A percentile compares a stretch with the other conserved stretches of the same genome.
Evolutionary conservation across 805 yeast species (phyloP).

Genomic region (Grigorovia jiainica): DNA sequence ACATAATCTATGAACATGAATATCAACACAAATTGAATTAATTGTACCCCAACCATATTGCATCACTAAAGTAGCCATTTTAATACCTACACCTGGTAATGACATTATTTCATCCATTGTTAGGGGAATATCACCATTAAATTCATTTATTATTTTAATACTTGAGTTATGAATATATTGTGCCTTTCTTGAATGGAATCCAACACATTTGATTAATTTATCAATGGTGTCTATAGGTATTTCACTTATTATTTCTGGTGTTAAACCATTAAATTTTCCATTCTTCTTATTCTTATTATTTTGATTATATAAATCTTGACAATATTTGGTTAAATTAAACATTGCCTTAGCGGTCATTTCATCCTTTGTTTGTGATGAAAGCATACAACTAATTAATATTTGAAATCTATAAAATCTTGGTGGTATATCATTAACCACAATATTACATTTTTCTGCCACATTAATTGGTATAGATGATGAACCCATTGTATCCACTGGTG

Average conservation of each 20-base stretch:
- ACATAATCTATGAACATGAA: slow-evolving; percentile 75
- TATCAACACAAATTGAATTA: slow-evolving; percentile 91
- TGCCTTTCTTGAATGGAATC: slow-evolving; percentile 80
- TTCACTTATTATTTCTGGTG: slow-evolving; percentile 42
- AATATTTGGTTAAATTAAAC: slow-evolving; percentile 43
- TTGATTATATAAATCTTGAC: slow-evolving; percentile 31
- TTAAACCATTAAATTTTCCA: slow-evolving; percentile 34
- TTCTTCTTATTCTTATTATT: too few species aligned
- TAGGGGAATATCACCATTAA: slow-evolving; percentile 64
- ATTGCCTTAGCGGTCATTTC: slow-evolving; percentile 73
- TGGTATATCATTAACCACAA: slow-evolving; percentile 16
- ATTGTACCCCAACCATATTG: slow-evolving; percentile 73
- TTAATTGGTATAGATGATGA: slow-evolving; percentile 53
- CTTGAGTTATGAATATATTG: slow-evolving; percentile 55
- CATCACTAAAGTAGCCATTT: slow-evolving; percentile 77
- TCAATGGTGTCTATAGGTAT: slow-evolving; percentile 53
- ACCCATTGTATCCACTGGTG: slow-evolving; percentile 88
- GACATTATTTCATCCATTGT: slow-evolving; percentile 51
- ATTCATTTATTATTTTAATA: slow-evolving; percentile 38
- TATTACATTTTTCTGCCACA: slow-evolving; percentile 24
- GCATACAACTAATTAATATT: slow-evolving; percentile 68
- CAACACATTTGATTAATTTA: slow-evolving; percentile 62
- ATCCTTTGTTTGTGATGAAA: slow-evolving; percentile 88
- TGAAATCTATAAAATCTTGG: slow-evolving; percentile 52
- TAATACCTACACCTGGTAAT: slow-evolving; percentile 92